phyloP scores from a whole-genome alignment of 179 eudicot species.

The Vitellaria paradoxa region DNA sequence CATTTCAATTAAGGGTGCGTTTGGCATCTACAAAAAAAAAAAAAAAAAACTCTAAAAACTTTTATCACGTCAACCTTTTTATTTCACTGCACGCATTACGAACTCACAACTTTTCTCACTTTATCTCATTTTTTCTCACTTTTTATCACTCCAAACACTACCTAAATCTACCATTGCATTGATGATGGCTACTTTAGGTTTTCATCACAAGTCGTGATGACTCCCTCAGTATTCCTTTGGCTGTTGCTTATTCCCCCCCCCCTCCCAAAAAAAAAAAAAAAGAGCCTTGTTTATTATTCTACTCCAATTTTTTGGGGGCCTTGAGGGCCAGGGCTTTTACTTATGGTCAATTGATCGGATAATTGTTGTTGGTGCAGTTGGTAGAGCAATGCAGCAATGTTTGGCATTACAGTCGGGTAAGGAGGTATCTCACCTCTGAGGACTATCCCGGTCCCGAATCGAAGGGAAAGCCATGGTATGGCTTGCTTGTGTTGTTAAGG shows the following conservation, averaged over 20 bases:
- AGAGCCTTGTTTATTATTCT: neutral
- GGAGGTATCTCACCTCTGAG: conserved; percentile 82
- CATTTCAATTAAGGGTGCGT: neutral
- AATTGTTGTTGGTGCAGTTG: conserved; percentile 46
- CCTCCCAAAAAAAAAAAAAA: too few species aligned
- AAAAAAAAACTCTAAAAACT: too few species aligned
- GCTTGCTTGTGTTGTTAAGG: conserved; percentile 80
- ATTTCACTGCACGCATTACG: too few species aligned
- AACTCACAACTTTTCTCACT: too few species aligned
- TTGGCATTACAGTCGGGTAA: conserved; percentile 89
- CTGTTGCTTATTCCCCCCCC: neutral
- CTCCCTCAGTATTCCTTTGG: neutral
- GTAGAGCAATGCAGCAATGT: conserved; percentile 58
- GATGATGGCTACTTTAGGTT: neutral
- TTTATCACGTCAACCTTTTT: too few species aligned
- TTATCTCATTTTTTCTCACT: too few species aligned
- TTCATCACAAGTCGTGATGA: neutral
- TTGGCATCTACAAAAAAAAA: too few species aligned
- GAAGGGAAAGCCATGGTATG: conserved; percentile 85
- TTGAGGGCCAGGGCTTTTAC: neutral
- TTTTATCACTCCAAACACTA: too few species aligned
- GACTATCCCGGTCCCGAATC: conserved; percentile 71
- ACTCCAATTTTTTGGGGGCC: neutral
- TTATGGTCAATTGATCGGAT: too few species aligned
- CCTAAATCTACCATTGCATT: neutral